phyloP scores from a whole-genome alignment of 2,329 filamentous ascomycete species.

The Ophiostoma montium region DNA sequence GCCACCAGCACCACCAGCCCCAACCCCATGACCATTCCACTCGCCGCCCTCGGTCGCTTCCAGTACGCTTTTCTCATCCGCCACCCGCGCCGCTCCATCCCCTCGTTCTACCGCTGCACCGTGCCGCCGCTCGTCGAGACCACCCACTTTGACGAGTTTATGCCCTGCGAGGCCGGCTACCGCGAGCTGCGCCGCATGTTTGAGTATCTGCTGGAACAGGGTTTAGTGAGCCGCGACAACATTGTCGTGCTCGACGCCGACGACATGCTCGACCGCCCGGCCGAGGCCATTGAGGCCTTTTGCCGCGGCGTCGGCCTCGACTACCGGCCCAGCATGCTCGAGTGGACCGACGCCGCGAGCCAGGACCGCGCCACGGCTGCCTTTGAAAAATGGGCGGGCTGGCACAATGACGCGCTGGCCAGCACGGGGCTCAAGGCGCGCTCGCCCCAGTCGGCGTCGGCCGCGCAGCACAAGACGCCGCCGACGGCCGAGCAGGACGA shows the following conservation, averaged over 20 bases:
- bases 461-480: slow-evolving; percentile 26
- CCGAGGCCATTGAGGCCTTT: slow-evolving; percentile 60
- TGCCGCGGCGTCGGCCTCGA: slow-evolving; percentile 70
- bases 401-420: slow-evolving; percentile 86
- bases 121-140: slow-evolving; percentile 69
- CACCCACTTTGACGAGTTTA: slow-evolving; percentile 78
- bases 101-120: slow-evolving; percentile 89
- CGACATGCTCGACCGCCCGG: slow-evolving; percentile 77
- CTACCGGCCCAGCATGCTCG: slow-evolving; percentile 64
- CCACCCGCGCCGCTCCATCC: slow-evolving; percentile 81
- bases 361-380: slow-evolving; percentile 53
- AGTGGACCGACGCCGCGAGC: slow-evolving; percentile 66
- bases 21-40: slow-evolving; percentile 78
- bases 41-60: slow-evolving; percentile 59
- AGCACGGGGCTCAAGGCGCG: slow-evolving; percentile 64
- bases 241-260: slow-evolving; percentile 89
- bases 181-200: slow-evolving; percentile 75
- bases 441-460: slow-evolving; percentile 25
- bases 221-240: slow-evolving; percentile 54
- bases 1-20: slow-evolving; percentile 25
- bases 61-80: slow-evolving; percentile 96
- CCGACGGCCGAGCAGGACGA: slow-evolving; percentile 46
- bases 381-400: slow-evolving; percentile 96
- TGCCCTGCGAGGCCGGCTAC: slow-evolving; percentile 81
- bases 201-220: slow-evolving; percentile 60